Base-by-base conservation (phyloP, 306 rosid species). In the Trifolium dubium region DNA sequence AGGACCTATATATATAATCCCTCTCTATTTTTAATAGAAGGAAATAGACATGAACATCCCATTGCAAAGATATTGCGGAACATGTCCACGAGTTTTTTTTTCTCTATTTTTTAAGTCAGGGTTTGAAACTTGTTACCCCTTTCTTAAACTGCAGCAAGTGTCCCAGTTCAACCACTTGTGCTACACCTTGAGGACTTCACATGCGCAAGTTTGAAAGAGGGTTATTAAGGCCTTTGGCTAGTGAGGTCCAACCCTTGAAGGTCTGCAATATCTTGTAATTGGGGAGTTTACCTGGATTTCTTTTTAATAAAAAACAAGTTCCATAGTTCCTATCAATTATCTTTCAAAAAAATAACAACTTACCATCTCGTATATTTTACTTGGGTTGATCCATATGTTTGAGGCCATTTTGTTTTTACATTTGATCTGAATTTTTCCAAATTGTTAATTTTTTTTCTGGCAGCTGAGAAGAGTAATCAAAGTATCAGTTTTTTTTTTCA, bases 141-240 rank as follows among this genome's bases (percentile, higher is more conserved):
- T 43, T 10, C 54, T n/a, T 14, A 49, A 49, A 49, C 54, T n/a
- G 8, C 19, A 5, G 54, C n/a, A 47, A 18, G 53, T 47, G 53
- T 4, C 18, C 17, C 53, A 4, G 18, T 18, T 47, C 53, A 47
- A 47, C 17, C 53, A 14, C 17, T 47, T 12, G 18, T 4, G 17
- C 53, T 47, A 47, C 8, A 47, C 17, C 18, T 47, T 41, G 12
- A 14, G 14, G 47, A 41, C 12, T 41, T 41, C 4, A 41, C 47
- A 3, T 47, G 17, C 7, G 6, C 19, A 2, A 14, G 19, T 49
- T 49, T 13, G 18, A 30, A 59, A 56, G 14, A 59, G 37, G 15
- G 64, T 59, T 59, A 29, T 49, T 49, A 49, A 30, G 64, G 64
- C 40, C 40, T 58, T 56, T 30, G 40, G 40, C 40, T 29, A 29